Evolutionary conservation across 768 basidiomycete genomes (phyloP).

Genomic region (Auricularia heimuer): DNA sequence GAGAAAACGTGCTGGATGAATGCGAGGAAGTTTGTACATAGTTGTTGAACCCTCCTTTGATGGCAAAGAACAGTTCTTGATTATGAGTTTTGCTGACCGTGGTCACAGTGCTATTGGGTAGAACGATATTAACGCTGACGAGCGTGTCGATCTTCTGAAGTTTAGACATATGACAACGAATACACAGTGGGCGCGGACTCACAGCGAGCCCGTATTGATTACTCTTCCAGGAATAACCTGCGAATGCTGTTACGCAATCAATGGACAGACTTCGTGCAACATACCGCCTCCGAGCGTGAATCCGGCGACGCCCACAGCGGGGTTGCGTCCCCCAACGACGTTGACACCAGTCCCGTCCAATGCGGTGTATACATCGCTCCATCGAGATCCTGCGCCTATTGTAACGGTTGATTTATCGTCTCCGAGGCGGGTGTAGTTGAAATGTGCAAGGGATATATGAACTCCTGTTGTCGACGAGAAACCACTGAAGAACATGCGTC

Average conservation of each 20-base stretch:
- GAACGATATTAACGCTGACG: not conserved
- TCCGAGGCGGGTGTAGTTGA: not conserved
- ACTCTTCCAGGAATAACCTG: not conserved
- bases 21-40: not conserved
- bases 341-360: not conserved
- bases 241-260: too few relatives aligned
- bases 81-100: not conserved
- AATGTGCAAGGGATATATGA: not conserved
- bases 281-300: not conserved
- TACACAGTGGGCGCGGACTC: not conserved
- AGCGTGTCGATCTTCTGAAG: not conserved
- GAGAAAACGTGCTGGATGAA: not conserved
- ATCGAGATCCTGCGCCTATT: not conserved
- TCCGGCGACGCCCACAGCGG: not conserved
- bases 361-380: not conserved
- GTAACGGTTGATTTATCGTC: not conserved
- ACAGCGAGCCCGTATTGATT: not conserved
- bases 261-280: not conserved
- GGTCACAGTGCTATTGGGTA: not conserved
- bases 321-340: not conserved
- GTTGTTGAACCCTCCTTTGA: conserved; percentile 8
- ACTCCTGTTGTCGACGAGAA: not conserved
- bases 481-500: not conserved
- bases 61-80: not conserved
- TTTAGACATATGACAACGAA: too few relatives aligned